Evolutionary conservation across 768 basidiomycete species (phyloP).

Genomic region (Chiua virens): DNA sequence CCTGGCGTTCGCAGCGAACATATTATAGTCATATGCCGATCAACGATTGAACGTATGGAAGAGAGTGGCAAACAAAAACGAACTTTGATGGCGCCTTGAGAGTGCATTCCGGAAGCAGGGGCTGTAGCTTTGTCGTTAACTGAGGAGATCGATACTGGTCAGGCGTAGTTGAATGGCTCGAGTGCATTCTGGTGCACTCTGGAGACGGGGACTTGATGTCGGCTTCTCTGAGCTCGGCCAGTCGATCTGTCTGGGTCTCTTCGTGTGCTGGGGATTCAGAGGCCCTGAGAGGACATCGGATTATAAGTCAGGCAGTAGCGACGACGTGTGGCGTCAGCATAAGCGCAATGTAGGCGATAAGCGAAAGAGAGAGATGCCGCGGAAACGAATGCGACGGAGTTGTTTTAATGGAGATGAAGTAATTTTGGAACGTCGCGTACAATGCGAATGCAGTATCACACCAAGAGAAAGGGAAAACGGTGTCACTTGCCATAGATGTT

Average conservation of each 20-base stretch:
- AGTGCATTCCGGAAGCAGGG: slow-evolving; percentile 14
- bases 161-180: slow-evolving; percentile 16
- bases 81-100: slow-evolving; percentile 26
- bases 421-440: slow-evolving; percentile 12
- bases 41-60: slow-evolving; percentile 15
- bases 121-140: slow-evolving; percentile 19
- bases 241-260: slow-evolving; percentile 17
- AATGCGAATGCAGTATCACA: slow-evolving; percentile 3
- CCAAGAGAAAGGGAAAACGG: slow-evolving; percentile 3
- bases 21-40: slow-evolving; percentile 24
- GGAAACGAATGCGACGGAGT: slow-evolving; percentile 11
- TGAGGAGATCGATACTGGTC: slow-evolving; percentile 21
- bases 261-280: slow-evolving; percentile 30
- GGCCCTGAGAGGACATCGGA: slow-evolving; percentile 25
- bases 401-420: slow-evolving; percentile 12
- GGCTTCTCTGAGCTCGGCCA: slow-evolving; percentile 11
- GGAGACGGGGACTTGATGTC: slow-evolving; percentile 17
- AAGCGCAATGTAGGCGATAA: slow-evolving; percentile 22
- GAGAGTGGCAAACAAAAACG: slow-evolving; percentile 15
- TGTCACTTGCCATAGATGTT: slow-evolving; percentile 34
- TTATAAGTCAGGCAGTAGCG: slow-evolving; percentile 21
- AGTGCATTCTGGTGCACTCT: slow-evolving; percentile 23
- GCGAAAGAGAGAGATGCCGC: slow-evolving; percentile 15
- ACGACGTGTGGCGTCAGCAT: slow-evolving; percentile 32
- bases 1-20: slow-evolving; percentile 31